Evolutionary conservation across 2,329 filamentous ascomycete species (phyloP), one percentile per base, ranked within the genome.

Genomic region (Leptographium radiaticola): DNA sequence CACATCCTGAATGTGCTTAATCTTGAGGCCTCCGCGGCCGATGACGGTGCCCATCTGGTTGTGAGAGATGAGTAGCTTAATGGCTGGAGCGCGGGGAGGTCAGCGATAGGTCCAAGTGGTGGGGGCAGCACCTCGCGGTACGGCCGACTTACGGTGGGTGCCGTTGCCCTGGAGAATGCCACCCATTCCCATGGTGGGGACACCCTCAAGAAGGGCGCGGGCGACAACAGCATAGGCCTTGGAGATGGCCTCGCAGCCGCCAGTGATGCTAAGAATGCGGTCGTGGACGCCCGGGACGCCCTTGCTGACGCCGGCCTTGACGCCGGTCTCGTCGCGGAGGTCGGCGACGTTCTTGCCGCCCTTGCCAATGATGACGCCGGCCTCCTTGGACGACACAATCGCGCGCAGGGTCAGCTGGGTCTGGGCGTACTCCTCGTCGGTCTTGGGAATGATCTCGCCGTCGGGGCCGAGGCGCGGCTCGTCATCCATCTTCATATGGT

Each of bases 41-140:
- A 98, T 98, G 73, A 98, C 96, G 64, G 93, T 98, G 58, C 93
- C 93, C 93, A 98, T 98, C 73, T 98, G 93, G 70, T 97, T 97
- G 75, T 98, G 91, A 38, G 93, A 98, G 70, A 98, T 97, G 67
- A 98, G 84, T 36, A 98, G 84, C 67, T 95, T 95, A 69, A 98
- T 87, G 57, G 93, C 93, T 98, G 8, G 6, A 36, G 34, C 9
- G 34, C 61, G 25, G 15, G 12, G 2, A 6, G 6, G 51, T 57
- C 40, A 55, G 52, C 20, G 16, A n/a, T 13, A 18, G 8, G 38
- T 13, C n/a, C 15, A 18, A 11, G 25, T 12, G 20, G 6, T 38
- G 10, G 11, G 31, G 2, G n/a, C 6, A 38, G 13, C 16, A 11
- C 11, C 6, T 15, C 20, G 30, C 30, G 16, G 7, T 9, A 30